These are phyloP conservation scores for Diphasiastrum complanatum DNA, from an alignment of 83 land plant genomes.

Conservation along the genomic window DNA sequence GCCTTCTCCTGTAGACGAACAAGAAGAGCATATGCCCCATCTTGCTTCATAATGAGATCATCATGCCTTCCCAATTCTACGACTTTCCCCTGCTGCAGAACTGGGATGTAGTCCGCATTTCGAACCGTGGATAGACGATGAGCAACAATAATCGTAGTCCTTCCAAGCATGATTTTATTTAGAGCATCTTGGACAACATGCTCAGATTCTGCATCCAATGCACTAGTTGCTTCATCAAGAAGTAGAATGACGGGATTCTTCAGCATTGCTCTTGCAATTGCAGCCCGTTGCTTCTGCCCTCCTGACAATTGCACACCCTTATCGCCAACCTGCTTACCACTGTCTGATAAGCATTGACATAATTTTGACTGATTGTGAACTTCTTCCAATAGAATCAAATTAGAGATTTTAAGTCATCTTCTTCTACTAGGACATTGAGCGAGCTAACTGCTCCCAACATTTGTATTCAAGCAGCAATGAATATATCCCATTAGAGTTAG, in stretches of 20 bases:
- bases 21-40: conserved; percentile 65
- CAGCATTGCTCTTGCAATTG: conserved; percentile 5
- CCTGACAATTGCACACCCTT: neutral
- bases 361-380: no score
- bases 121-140: conserved; percentile 4
- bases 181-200: neutral
- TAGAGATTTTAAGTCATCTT: no score
- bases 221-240: conserved; percentile 6
- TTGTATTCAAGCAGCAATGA: no score
- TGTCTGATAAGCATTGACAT: neutral
- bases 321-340: neutral
- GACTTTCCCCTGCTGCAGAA: neutral
- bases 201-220: neutral
- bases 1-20: conserved; percentile 83
- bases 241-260: neutral
- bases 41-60: conserved; percentile 66
- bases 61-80: conserved; percentile 15
- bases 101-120: neutral
- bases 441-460: no score
- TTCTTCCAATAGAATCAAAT: no score
- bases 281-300: conserved; percentile 1
- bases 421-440: no score
- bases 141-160: neutral
- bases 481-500: no score
- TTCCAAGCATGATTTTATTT: neutral